Evolutionary conservation across 495 filamentous ascomycete genomes (phyloP), one percentile per base, ranked within the genome.

Genomic region (Neurospora sp.): DNA sequence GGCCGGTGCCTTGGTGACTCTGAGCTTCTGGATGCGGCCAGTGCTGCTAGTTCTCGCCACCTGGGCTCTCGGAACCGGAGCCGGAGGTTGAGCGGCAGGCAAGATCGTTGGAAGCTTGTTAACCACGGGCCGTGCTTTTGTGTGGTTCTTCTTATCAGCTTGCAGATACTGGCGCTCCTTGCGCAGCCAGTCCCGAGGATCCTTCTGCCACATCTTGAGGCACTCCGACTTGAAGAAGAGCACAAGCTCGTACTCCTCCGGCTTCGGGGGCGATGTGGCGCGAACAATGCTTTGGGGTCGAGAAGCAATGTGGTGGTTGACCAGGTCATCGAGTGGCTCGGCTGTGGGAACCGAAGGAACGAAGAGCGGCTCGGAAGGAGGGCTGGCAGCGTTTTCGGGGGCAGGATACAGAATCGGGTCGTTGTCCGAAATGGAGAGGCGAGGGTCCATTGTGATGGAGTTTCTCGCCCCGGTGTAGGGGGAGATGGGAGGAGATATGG

Each of bases 401-500:
- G 81, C 79, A 70, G 89, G 86, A 74, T 88, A 92, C 31, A 92
- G 84, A 39, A 90, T 84, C 16, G 89, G 89, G 72, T 92, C 90
- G 72, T 85, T 84, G 20, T 76, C 78, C 69, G 73, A 77, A 69
- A 82, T 77, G 70, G 74, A 74, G 22, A 76, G 79, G 2, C 68
- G 70, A 82, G 84, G 83, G 45, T 87, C 86, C 74, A 85, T 84
- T 75, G 85, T 75, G 68, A 81, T 71, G 0, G 78, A 59, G 59
- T 74, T 73, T 69, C 27, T 73, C 3, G 77, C 31, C 70, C 86
- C 87, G 35, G 83, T 84, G 70, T 86, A 88, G 14, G 91, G 91
- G 35, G 91, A 93, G 45, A 92, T 87, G 8, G 92, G 92, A 76
- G 92, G 92, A 48, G 92, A 93, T 40, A 90, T 86, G 38, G 90